Percentiles rank a stretch among this genome's conserved stretches.
Conservation (phyloP, 805 yeast species). For the Yamadazyma sp. region DNA sequence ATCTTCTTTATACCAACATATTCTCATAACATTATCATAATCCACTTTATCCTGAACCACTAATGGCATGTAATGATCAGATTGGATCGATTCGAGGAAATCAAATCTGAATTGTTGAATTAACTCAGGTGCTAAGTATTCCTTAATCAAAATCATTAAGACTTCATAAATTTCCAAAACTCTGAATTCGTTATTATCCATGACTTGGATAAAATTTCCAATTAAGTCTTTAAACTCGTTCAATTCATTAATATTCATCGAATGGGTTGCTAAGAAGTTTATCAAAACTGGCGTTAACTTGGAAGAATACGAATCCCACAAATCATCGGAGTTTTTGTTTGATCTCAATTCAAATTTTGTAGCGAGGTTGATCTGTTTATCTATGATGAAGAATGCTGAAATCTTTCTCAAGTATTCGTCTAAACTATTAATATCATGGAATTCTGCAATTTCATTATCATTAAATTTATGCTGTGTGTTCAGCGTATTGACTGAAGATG, state of each 20-base stretch:
- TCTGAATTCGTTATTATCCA: slow-evolving; percentile 69
- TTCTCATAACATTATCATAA: slow-evolving; percentile 59
- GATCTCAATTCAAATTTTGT: slow-evolving; percentile 65
- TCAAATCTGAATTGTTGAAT: slow-evolving; percentile 55
- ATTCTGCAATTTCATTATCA: slow-evolving; percentile 21
- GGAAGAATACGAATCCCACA: slow-evolving; percentile 68
- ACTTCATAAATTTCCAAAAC: slow-evolving; percentile 60
- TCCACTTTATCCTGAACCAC: slow-evolving; percentile 56
- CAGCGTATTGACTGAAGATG: slow-evolving; percentile 34
- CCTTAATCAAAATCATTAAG: slow-evolving; percentile 53
- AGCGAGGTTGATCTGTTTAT: slow-evolving; percentile 60
- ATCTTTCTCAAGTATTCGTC: slow-evolving; percentile 58
- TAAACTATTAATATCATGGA: slow-evolving; percentile 33
- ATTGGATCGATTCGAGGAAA: slow-evolving; percentile 60
- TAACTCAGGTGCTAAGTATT: slow-evolving; percentile 54
- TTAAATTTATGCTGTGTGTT: slow-evolving; percentile 9
- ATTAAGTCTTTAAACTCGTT: slow-evolving; percentile 56
- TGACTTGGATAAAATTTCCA: slow-evolving; percentile 69
- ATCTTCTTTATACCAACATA: slow-evolving; percentile 67
- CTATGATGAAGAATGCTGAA: slow-evolving; percentile 75
- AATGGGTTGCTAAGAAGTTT: slow-evolving; percentile 40
- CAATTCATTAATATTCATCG: slow-evolving; percentile 43
- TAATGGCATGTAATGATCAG: slow-evolving; percentile 89
- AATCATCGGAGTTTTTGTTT: slow-evolving; percentile 59
- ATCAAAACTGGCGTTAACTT: slow-evolving; percentile 59